Evolutionary conservation across 1,139 yeast genomes (phyloP), one percentile per base, ranked within the genome.

Genomic region (Trichomonascaceae sp.): DNA sequence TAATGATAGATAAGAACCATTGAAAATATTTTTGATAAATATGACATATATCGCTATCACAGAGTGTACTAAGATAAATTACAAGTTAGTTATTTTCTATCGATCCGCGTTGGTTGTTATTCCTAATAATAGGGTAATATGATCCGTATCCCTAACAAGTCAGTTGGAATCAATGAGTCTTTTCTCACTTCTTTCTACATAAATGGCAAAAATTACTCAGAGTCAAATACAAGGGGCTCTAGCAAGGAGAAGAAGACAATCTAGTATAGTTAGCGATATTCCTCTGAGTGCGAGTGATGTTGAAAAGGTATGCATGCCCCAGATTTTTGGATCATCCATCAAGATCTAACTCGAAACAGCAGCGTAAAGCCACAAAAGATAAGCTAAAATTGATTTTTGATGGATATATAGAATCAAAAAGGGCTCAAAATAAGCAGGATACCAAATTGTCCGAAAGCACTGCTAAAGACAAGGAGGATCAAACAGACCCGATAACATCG

Each of bases 331-430:
- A n/a, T 18, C 18, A 43, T 32, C 3, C 43, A 19, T 10, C 17
- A 12, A 19, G 27, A 46, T 45, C 58, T 52, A 36, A 51, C 50
- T 8, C 13, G 12, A 36, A 19, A 20, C 36, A 59, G 61, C 58
- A 58, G n/a, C 55, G 61, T 18, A 55, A 54, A 32, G 61, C 61
- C n/a, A 55, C 61, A 6, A 49, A 56, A 13, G 22, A 47, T 24
- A 59, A 57, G 43, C 49, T 59, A n/a, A 38, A 45, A 30, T 50
- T 53, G 12, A 27, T 55, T 12, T 53, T 59, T 12, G 52, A 32
- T 10, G 55, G 49, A 41, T 41, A 45, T 7, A 43, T 45, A 27
- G 24, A 44, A 46, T 17, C 45, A 7, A 30, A 52, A 19, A 48
- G 50, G 12, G n/a, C 43, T 15, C 52, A 39, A 13, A 52, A 43